A percentile compares a stretch with the other conserved stretches of the same genome.
These are phyloP conservation scores for Xylariaceae sp. DNA, from an alignment of 2,329 filamentous ascomycete species.

Conservation along the genomic window DNA sequence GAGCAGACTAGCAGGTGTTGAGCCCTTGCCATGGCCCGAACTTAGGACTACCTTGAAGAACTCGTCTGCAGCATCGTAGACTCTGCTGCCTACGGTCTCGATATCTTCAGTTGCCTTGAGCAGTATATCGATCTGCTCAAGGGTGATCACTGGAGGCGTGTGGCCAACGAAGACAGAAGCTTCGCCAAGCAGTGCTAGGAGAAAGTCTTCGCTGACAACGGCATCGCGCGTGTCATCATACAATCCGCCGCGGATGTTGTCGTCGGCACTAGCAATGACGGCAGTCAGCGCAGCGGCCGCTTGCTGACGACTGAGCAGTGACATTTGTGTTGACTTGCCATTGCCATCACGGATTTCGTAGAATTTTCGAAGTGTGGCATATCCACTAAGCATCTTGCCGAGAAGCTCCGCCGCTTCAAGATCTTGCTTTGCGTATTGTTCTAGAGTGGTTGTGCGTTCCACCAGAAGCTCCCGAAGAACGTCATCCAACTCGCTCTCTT, in stretches of 20 bases:
- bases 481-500: conserved; percentile 66
- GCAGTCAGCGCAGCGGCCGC: conserved; percentile 71
- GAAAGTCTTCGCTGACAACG: conserved; percentile 82
- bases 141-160: conserved; percentile 50
- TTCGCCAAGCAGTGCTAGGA: conserved; percentile 81
- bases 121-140: conserved; percentile 67
- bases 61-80: conserved; percentile 71
- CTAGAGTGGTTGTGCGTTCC: conserved; percentile 67
- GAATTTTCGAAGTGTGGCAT: conserved; percentile 84
- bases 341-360: conserved; percentile 78
- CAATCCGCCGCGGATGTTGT: conserved; percentile 86
- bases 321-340: conserved; percentile 34
- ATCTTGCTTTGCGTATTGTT: conserved; percentile 68
- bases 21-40: conserved; percentile 62
- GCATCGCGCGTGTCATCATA: conserved; percentile 78
- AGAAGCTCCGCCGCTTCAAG: conserved; percentile 78
- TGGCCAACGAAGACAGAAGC: conserved; percentile 71
- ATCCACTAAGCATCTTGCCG: conserved; percentile 82
- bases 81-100: conserved; percentile 67
- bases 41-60: conserved; percentile 72
- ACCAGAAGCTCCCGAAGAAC: conserved; percentile 66
- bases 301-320: conserved; percentile 60
- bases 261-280: conserved; percentile 81
- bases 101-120: conserved; percentile 60
- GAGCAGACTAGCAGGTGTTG: conserved; percentile 63